Evolutionary conservation across 1,284 basidiomycete genomes (phyloP).

Genomic region (Cryptococcus sp.): DNA sequence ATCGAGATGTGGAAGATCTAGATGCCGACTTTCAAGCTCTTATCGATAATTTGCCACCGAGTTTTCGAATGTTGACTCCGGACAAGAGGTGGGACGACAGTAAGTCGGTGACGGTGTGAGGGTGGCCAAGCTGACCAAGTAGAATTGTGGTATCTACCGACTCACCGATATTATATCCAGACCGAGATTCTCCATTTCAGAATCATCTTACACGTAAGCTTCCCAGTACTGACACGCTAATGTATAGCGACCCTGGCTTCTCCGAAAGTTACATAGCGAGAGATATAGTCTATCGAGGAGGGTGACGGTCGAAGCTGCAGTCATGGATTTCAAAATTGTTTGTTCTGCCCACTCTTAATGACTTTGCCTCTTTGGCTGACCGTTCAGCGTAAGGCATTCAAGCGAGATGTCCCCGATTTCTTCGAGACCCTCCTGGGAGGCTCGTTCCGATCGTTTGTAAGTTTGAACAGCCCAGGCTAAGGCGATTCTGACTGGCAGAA

Average conservation of each 20-base stretch:
- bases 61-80: conserved; percentile 25
- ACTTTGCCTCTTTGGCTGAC: neutral
- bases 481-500: conserved; percentile 22
- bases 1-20: conserved; percentile 72
- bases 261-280: conserved; percentile 33
- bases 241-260: conserved; percentile 41
- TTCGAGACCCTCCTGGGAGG: conserved; percentile 37
- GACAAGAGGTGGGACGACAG: conserved; percentile 34
- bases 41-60: conserved; percentile 64
- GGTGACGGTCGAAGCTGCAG: conserved; percentile 42
- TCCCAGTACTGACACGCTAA: neutral
- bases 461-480: conserved; percentile 6
- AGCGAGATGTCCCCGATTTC: conserved; percentile 38
- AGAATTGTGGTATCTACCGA: conserved; percentile 37
- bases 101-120: conserved; percentile 12
- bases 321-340: conserved; percentile 39
- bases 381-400: conserved; percentile 36
- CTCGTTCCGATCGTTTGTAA: conserved; percentile 45
- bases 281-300: conserved; percentile 34
- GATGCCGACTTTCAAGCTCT: conserved; percentile 80
- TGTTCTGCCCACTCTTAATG: neutral
- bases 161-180: conserved; percentile 46
- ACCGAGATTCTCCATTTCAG: conserved; percentile 43
- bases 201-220: conserved; percentile 43
- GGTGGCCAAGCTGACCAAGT: conserved; percentile 1